Evolutionary conservation across 179 eudicot species (phyloP).

Genomic region (Sideroxylon spinosum): DNA sequence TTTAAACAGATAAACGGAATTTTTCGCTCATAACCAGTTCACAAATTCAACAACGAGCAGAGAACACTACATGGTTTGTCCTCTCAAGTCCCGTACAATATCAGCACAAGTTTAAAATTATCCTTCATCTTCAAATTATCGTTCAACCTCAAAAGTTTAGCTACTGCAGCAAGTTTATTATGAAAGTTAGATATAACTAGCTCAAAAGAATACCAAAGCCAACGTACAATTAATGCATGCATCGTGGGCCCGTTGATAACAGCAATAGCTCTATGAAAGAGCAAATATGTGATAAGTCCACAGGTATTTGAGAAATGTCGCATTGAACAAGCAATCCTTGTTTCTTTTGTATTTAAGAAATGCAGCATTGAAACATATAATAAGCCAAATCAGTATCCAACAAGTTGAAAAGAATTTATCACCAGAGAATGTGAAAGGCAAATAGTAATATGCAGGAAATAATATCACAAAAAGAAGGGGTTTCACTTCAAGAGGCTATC

Average conservation of each 20-base stretch:
- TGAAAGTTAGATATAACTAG: neutral
- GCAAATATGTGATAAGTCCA: neutral
- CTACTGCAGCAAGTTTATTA: neutral
- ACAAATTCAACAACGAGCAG: no score
- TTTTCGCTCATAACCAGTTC: no score
- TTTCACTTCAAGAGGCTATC: constrained; percentile 8
- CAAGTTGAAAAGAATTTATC: neutral
- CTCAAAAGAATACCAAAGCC: constrained; percentile 4
- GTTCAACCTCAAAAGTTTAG: no score
- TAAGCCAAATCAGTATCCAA: neutral
- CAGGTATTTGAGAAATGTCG: neutral
- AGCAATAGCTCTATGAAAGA: neutral
- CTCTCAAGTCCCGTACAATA: no score
- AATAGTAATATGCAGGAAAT: neutral
- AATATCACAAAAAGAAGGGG: neutral
- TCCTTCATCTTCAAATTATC: neutral
- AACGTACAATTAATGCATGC: neutral
- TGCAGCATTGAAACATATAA: neutral
- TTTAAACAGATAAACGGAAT: no score
- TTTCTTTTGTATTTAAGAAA: neutral
- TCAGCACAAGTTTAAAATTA: neutral
- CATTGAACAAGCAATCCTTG: neutral
- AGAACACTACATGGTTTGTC: no score
- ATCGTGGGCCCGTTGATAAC: neutral
- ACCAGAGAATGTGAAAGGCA: neutral